Evolutionary conservation across 805 yeast species (phyloP), one percentile per base, ranked within the genome.

Genomic region (Yamadazyma olivae): DNA sequence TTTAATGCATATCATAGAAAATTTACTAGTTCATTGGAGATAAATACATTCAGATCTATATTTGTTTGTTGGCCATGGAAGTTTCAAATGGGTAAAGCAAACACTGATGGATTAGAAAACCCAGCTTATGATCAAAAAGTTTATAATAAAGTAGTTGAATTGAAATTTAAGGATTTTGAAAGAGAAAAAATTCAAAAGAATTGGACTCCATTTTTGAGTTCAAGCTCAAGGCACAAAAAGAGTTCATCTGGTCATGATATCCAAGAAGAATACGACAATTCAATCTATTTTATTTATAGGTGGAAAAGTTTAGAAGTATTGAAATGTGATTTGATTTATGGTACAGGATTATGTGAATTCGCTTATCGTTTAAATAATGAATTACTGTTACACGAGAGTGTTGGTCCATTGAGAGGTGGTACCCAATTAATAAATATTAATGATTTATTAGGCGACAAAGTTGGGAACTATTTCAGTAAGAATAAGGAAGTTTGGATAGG

Each of bases 161-260:
- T 59, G 16, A 35, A 48, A 27, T 40, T 51, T 21, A 28, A 29
- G 10, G 45, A 44, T 1, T 13, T 41, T 6, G 26, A 28, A n/a
- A 23, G 43, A 17, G 15, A 32, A 3, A 14, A 32, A 19, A 23
- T 30, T 6, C 49, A 62, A 40, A 67, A 67, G 43, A 67, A 67
- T 42, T 67, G 73, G 73, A 60, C 69, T 10, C 73, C 73, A 1
- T 49, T 67, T 32, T 44, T 62, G 4, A 58, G 61, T 39, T 43
- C 39, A 21, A 16, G 17, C 3, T 55, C 50, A 18, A 45, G 65
- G 30, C 27, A 34, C 10, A 35, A 33, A 12, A n/a, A n/a, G n/a
- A n/a, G n/a, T n/a, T n/a, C n/a, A n/a, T n/a, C n/a, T n/a, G n/a
- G n/a, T n/a, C n/a, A n/a, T n/a, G n/a, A n/a, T n/a, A 16, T 15